phyloP scores from a whole-genome alignment of 2,329 filamentous ascomycete species.

The Pseudophaeomoniella oleicola region DNA sequence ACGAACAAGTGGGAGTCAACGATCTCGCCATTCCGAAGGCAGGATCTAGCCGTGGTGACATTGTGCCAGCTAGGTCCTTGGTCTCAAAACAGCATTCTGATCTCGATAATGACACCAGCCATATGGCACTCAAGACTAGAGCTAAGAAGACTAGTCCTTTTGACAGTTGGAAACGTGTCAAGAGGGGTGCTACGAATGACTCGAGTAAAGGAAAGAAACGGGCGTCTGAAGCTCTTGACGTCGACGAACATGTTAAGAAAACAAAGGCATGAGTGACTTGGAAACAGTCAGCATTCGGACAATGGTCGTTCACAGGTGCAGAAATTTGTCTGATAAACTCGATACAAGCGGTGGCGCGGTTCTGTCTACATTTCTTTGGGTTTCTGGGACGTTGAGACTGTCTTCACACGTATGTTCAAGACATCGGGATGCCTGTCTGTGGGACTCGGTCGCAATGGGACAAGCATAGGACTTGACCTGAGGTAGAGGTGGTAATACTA shows the following conservation, averaged over 20 bases:
- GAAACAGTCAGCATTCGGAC: too few species aligned
- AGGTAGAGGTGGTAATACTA: too few species aligned
- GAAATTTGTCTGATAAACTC: too few species aligned
- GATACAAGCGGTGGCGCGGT: too few species aligned
- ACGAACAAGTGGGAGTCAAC: constrained; percentile 4
- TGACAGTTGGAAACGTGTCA: constrained; percentile 12
- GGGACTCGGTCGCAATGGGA: too few species aligned
- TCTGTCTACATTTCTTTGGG: too few species aligned
- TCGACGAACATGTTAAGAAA: not conserved
- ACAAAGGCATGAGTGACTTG: not conserved
- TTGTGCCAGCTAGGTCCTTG: not conserved
- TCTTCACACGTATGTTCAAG: too few species aligned
- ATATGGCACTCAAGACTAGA: not conserved
- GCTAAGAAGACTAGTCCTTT: constrained; percentile 10
- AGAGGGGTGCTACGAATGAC: constrained; percentile 5
- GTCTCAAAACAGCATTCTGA: constrained; percentile 4
- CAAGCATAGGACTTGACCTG: too few species aligned
- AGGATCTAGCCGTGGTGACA: constrained; percentile 3
- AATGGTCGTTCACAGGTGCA: too few species aligned
- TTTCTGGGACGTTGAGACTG: too few species aligned
- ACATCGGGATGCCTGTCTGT: too few species aligned
- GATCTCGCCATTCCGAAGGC: constrained; percentile 8
- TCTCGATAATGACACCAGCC: not conserved
- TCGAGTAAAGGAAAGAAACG: constrained; percentile 29
- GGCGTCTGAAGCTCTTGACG: not conserved